Conservation (phyloP, 345 rosid species). For the Melaleuca alternifolia region DNA sequence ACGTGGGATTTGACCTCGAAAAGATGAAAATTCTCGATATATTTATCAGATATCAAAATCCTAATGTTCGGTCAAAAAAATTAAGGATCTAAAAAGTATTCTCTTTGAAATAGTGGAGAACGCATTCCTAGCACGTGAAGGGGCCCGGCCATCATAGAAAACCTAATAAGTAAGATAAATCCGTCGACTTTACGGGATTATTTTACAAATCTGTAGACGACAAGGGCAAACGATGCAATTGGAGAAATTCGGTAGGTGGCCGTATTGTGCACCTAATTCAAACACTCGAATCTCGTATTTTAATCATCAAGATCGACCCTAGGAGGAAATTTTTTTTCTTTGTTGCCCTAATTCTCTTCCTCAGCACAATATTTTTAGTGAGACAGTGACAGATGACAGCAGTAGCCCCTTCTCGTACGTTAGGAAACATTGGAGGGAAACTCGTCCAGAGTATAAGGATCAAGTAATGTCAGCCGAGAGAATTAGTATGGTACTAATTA, state of each 20-base stretch:
- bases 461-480: background rate
- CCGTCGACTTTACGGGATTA: too few relatives aligned
- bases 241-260: background rate
- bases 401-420: background rate
- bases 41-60: too few relatives aligned
- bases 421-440: background rate
- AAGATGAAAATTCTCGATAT: too few relatives aligned
- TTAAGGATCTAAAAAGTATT: fast-evolving
- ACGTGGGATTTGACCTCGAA: too few relatives aligned
- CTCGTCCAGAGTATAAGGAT: background rate
- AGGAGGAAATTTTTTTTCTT: background rate
- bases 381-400: background rate
- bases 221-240: background rate
- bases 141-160: too few relatives aligned
- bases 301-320: background rate
- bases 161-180: too few relatives aligned
- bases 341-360: background rate
- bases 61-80: fast-evolving
- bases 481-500: background rate
- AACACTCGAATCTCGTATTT: background rate
- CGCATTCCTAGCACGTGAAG: background rate
- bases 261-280: background rate
- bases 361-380: background rate
- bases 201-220: too few relatives aligned
- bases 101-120: background rate